Conservation (phyloP, 441 rosid species). For the Corymbia calophylla region DNA sequence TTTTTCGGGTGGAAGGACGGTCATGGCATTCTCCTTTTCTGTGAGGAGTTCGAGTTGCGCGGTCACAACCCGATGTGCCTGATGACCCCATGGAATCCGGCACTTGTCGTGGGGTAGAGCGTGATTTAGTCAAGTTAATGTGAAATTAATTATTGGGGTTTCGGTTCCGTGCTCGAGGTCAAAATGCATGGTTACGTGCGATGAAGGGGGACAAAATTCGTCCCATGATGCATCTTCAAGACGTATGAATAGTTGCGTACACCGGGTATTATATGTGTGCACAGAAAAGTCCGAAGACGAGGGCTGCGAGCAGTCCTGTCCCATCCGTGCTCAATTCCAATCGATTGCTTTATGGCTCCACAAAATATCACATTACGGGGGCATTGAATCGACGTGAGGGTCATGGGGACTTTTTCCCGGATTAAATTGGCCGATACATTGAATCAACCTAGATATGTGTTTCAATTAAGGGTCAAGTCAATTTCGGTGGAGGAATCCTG, state of each 20-base stretch:
- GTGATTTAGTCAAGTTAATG: neutral
- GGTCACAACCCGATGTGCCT: neutral
- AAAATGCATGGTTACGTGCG: neutral
- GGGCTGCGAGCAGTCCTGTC: neutral
- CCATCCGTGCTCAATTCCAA: neutral
- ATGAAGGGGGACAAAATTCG: neutral
- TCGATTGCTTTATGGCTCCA: neutral
- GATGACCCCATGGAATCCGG: neutral
- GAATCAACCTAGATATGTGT: neutral
- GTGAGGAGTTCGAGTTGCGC: neutral
- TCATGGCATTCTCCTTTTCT: too few relatives aligned
- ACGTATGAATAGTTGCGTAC: neutral
- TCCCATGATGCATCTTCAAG: neutral
- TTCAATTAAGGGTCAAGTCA: neutral
- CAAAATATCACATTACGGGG: neutral
- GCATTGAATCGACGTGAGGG: neutral
- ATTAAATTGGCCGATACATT: neutral
- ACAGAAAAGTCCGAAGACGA: neutral
- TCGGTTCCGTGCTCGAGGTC: neutral
- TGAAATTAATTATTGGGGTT: neutral
- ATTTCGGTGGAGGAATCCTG: neutral
- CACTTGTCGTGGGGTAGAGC: neutral
- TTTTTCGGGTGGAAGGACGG: too few relatives aligned
- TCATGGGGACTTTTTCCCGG: neutral
- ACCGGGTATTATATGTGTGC: neutral